Base-by-base conservation (phyloP, 169 alveolate species). In the Plasmodium relictum region DNA sequence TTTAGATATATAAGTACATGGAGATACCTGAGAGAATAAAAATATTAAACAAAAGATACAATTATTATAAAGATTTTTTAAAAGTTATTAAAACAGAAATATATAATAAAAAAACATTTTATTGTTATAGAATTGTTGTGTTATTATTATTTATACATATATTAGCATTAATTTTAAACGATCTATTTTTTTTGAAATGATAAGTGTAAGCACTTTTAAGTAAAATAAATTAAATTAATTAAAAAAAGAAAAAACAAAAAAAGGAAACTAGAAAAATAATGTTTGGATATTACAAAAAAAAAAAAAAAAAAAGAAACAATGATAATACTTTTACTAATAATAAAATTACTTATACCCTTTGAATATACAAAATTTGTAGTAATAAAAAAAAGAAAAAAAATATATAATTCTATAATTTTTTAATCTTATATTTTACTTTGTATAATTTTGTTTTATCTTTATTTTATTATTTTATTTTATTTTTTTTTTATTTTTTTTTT, bases 1-100 rank as follows among this genome's bases (percentile, higher is more conserved):
- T 59, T 10, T 88, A 86, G 92, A 48, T 86, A n/a, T 65, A 86
- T 71, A 48, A 71, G 42, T 86, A 86, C 69, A 63, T 86, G 92
- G 92, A 86, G 45, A 86, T 86, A n/a, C 88, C 92, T 0, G 92
- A 86, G 18, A 7, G 92, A 41, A 71, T 86, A 62, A 71, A 71
- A 41, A 86, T 86, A 48, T 48, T 86, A 39, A 86, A 86, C 76
- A 69, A 71, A 56, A 44, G 92, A 39, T 86, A 86, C 45, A 71
- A 70, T 45, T 86, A 86, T 66, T 86, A 86, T 54, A 86, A 86
- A 56, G 92, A 86, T 31, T 86, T 86, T 52, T 65, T 86, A 39
- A 86, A 86, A 20, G 92, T 44, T 44, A 86, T 86, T 2, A 86
- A 69, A 61, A 70, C 87, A 22, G 92, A 86, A 45, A 66, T 70